Evolutionary conservation across 2,329 filamentous ascomycete species (phyloP).

Genomic region (Ophiostoma quercus): DNA sequence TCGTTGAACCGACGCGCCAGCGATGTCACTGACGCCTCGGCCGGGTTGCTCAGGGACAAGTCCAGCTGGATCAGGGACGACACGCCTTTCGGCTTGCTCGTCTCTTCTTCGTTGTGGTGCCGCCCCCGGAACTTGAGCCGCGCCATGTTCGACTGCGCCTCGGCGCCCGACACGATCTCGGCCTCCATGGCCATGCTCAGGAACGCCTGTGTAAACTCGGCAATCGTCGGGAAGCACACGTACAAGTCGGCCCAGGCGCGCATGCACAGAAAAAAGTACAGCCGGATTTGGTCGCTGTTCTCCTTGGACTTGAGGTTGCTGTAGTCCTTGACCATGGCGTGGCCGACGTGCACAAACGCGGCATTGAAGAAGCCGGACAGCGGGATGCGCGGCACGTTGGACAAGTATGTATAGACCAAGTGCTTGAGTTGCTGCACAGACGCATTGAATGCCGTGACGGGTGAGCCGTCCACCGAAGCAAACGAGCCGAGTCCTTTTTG

Average conservation of each 20-base stretch:
- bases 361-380: conserved; percentile 31
- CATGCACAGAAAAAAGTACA: conserved; percentile 32
- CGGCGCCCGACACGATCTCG: conserved; percentile 22
- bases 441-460: neutral
- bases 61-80: conserved; percentile 22
- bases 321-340: conserved; percentile 29
- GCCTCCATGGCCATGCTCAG: conserved; percentile 29
- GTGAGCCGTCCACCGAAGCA: neutral
- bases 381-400: conserved; percentile 20
- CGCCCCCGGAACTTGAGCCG: neutral
- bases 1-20: conserved; percentile 19
- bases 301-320: conserved; percentile 10
- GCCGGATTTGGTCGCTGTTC: conserved; percentile 17
- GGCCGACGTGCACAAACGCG: conserved; percentile 32
- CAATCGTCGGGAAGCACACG: conserved; percentile 29
- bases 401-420: neutral
- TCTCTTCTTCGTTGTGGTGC: neutral
- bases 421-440: neutral
- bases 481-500: neutral
- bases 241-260: conserved; percentile 30
- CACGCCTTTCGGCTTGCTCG: neutral
- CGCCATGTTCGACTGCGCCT: conserved; percentile 22
- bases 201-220: conserved; percentile 30
- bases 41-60: conserved; percentile 21
- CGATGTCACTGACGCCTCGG: conserved; percentile 18